Conservation (phyloP, 75 land plant species). For the Selaginella moellendorffii region DNA sequence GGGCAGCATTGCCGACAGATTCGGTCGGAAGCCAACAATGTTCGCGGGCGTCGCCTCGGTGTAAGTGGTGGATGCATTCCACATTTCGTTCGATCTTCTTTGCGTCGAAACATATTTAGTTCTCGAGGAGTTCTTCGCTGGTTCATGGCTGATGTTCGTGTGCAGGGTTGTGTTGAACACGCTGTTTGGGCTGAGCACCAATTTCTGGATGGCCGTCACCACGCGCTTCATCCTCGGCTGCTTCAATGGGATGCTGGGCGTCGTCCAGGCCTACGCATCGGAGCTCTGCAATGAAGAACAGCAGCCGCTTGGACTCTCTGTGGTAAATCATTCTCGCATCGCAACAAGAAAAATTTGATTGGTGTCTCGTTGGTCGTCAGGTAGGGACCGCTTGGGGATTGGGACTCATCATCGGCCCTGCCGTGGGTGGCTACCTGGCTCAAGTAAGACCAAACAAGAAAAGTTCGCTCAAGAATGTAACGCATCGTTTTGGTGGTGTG, state of each 20-base stretch:
- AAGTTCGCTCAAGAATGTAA: no score
- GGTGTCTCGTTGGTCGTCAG: slow-evolving; percentile 9
- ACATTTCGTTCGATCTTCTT: background rate
- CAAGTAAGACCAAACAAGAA: no score
- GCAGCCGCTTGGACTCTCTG: slow-evolving; percentile 24
- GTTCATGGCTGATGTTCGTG: background rate
- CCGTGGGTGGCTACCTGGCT: slow-evolving; percentile 54
- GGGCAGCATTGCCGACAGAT: slow-evolving; percentile 51
- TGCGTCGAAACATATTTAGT: no score
- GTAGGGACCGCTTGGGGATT: slow-evolving; percentile 49
- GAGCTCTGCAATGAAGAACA: slow-evolving; percentile 24
- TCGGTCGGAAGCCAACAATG: slow-evolving; percentile 54
- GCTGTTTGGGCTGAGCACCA: slow-evolving; percentile 10
- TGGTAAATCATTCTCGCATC: slow-evolving; percentile 12
- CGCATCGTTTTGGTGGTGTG: no score
- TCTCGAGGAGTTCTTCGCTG: background rate
- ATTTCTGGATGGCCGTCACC: slow-evolving; percentile 4
- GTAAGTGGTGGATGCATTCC: slow-evolving; percentile 22
- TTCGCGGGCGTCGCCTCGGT: slow-evolving; percentile 29
- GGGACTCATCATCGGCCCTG: slow-evolving; percentile 60
- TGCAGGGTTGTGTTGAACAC: slow-evolving; percentile 3
- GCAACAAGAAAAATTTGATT: background rate
- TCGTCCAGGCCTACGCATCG: slow-evolving; percentile 14
- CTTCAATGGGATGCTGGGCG: slow-evolving; percentile 14
- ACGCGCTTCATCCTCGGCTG: slow-evolving; percentile 8